Evolutionary conservation across 2,329 filamentous ascomycete genomes (phyloP), one percentile per base, ranked within the genome.

Genomic region (Xylariales sp.): DNA sequence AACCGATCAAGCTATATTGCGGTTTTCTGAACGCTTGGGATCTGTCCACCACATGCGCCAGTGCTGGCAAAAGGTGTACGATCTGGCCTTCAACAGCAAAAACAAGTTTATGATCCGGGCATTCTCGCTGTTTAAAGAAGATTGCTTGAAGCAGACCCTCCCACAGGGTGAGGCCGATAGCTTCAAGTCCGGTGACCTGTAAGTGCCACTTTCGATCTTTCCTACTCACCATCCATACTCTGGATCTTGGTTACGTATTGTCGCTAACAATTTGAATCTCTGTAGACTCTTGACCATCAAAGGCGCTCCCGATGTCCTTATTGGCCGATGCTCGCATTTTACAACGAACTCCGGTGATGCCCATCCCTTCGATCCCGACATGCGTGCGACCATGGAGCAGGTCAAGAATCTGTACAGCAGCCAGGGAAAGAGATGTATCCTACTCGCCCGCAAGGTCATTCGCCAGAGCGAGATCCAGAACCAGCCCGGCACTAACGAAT

Each of bases 31-130:
- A 56, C 65, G 66, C 4, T 66, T 89, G 0, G 74, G 74, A 0
- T 64, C 76, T 0, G 77, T 86, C 0, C 60, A 70, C 1, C 72
- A 83, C 35, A 62, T 84, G 5, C 74, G 80, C 6, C 66, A 69
- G 12, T 67, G 72, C 45, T 88, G 83, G 82, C 72, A 73, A 36
- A 80, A 75, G 37, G 71, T 75, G 2, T 88, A 80, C 48, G 78
- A 84, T 38, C 65, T 87, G 19, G 76, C 82, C 0, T 90, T 90
- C 59, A 89, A 89, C 63, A 87, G 82, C 62, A 87, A 87, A 66
- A 89, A 88, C 63, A 90, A 90, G 60, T 89, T 81, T 55, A 89
- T 88, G 78, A 75, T 89, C 38, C 72, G 78, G 23, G 72, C 81
- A 1, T 74, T 83, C 33, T 66, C 66, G 3, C 47, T 72, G 27